Evolutionary conservation across 192 early-diverging fungal species (phyloP).

Genomic region (Endogone sp.): DNA sequence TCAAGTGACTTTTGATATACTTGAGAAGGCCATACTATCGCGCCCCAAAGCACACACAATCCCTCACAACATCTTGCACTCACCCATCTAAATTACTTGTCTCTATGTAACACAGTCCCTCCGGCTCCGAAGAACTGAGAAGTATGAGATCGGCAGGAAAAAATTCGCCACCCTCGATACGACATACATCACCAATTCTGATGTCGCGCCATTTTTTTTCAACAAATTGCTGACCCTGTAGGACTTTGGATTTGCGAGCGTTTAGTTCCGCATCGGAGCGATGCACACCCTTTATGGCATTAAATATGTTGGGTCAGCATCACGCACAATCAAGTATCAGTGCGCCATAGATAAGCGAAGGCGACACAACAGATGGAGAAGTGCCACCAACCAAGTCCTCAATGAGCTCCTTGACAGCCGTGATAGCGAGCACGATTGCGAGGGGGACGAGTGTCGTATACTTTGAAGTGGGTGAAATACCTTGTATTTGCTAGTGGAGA

Average conservation of each 20-base stretch:
- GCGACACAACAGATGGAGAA: background rate
- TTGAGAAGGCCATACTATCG: too few relatives aligned
- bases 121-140: conserved; percentile 84
- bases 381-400: conserved; percentile 74
- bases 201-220: conserved; percentile 77
- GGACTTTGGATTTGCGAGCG: conserved; percentile 53
- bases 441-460: conserved; percentile 85
- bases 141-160: conserved; percentile 92
- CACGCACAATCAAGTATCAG: conserved; percentile 26
- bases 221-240: conserved; percentile 64
- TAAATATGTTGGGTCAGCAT: conserved; percentile 37
- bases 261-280: conserved; percentile 80
- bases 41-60: too few relatives aligned
- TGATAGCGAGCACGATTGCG: conserved; percentile 79
- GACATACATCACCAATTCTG: conserved; percentile 87
- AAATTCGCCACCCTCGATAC: conserved; percentile 80
- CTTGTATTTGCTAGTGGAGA: conserved; percentile 80
- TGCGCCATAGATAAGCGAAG: conserved; percentile 12
- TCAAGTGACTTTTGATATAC: too few relatives aligned
- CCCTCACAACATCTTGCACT: too few relatives aligned
- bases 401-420: conserved; percentile 90
- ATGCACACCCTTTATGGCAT: conserved; percentile 71
- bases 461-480: conserved; percentile 89
- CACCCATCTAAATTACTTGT: conserved; percentile 89
- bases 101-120: conserved; percentile 94